These are phyloP conservation scores for Diplosphaera chodatii DNA, from an alignment of 139 green algal species.

Conservation along the genomic window DNA sequence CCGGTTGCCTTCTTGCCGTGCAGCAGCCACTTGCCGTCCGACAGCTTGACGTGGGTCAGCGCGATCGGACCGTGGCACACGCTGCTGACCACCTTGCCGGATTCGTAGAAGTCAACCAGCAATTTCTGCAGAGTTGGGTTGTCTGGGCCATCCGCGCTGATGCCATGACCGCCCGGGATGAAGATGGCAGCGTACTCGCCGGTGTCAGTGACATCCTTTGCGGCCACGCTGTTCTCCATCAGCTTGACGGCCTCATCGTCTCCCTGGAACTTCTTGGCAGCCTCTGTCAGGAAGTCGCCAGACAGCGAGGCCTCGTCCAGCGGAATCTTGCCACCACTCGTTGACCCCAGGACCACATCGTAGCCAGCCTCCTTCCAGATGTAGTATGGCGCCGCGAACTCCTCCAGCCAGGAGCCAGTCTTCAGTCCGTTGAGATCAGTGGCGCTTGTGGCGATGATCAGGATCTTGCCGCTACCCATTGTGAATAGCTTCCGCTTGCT, in stretches of 20 bases:
- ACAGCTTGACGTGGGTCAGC: slow-evolving; percentile 6
- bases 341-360: slow-evolving; percentile 18
- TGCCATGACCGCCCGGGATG: background rate
- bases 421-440: background rate
- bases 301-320: slow-evolving; percentile 23
- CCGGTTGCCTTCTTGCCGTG: slow-evolving; percentile 23
- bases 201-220: background rate
- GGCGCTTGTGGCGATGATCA: background rate
- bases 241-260: background rate
- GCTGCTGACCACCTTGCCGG: slow-evolving; percentile 15
- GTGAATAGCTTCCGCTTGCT: too few species aligned
- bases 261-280: slow-evolving; percentile 28
- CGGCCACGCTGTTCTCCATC: background rate
- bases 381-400: too few species aligned
- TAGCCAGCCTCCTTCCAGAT: slow-evolving; percentile 6
- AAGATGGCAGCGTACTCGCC: background rate
- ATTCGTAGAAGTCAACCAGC: background rate
- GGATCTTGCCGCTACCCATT: too few species aligned
- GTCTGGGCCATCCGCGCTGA: background rate
- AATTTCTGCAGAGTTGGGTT: background rate
- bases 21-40: slow-evolving; percentile 11
- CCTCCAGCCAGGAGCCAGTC: background rate
- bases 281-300: slow-evolving; percentile 17
- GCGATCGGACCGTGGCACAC: slow-evolving; percentile 22
- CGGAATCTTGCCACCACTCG: slow-evolving; percentile 31